Evolutionary conservation across 1,139 yeast genomes (phyloP).

Genomic region (Zygosaccharomyces sapae): DNA sequence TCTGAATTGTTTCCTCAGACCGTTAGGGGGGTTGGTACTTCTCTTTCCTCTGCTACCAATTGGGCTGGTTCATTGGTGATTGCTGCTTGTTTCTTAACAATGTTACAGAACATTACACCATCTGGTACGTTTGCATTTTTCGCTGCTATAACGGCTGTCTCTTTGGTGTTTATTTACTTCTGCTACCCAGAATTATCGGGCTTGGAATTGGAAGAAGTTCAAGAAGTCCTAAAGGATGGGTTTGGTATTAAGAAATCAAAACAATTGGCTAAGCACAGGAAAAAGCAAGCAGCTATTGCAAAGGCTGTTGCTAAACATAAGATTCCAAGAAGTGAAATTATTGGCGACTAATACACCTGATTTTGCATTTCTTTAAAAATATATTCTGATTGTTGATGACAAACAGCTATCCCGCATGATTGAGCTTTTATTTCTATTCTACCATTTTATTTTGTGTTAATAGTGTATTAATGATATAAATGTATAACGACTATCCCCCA

Average conservation of each 20-base stretch:
- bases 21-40: constrained; percentile 88
- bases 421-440: background rate
- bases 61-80: constrained; percentile 94
- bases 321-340: constrained; percentile 1
- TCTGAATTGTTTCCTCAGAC: constrained; percentile 89
- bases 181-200: constrained; percentile 91
- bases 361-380: background rate
- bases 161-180: constrained; percentile 71
- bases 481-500: background rate
- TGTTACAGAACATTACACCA: constrained; percentile 90
- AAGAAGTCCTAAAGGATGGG: constrained; percentile 71
- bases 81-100: constrained; percentile 86
- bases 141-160: constrained; percentile 71
- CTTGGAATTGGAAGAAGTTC: constrained; percentile 86
- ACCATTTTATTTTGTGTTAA: background rate
- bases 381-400: background rate
- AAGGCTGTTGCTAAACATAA: constrained; percentile 14
- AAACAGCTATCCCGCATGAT: background rate
- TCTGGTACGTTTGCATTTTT: constrained; percentile 90
- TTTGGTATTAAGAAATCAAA: constrained; percentile 76
- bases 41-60: constrained; percentile 88
- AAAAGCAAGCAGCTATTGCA: constrained; percentile 27
- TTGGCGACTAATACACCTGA: background rate
- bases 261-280: constrained; percentile 44
- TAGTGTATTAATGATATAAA: constrained; percentile 3